Evolutionary conservation across 2,329 filamentous ascomycete species (phyloP), one percentile per base, ranked within the genome.

Genomic region (Fusarium udum): DNA sequence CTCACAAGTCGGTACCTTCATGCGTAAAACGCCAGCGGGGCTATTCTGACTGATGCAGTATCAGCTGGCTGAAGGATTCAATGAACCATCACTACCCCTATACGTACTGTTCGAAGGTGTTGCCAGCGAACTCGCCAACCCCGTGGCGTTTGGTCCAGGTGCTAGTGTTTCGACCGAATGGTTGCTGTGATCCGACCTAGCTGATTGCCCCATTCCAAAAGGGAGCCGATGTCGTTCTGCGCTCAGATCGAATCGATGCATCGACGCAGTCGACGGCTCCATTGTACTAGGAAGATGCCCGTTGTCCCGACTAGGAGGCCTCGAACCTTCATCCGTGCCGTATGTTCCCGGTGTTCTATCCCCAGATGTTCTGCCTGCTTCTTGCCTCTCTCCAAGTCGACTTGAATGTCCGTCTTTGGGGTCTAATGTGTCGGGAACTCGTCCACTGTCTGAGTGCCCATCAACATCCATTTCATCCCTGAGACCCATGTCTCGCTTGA

Each of bases 401-500:
- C 42, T 51, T 7, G 61, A 46, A n/a, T 51, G 61, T 13, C 39
- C 61, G 28, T 76, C 67, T 26, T 67, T 72, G 4, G 56, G 42
- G 32, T 77, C 75, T 20, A 62, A 49, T 14, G 53, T 36, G 15
- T 76, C 75, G 9, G 60, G 53, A 20, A 59, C 55, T 26, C 64
- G 68, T 7, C 70, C 72, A 40, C 49, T 59, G 20, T 75, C 73
- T 24, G 67, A 61, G 45, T 72, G 68, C 22, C 67, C 74, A 34
- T 77, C 73, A 18, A 62, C 40, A 43, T 64, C 70, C 42, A 68
- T 64, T 16, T 67, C 67, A 26, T 57, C 65, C 52, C 74, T 75
- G 22, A 70, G 55, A 6, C 77, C 78, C 69, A 80, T 73, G 28
- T 82, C 80, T 26, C 71, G 65, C 43, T 73, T 78, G n/a, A 83